Evolutionary conservation across 495 filamentous ascomycete species (phyloP).

Genomic region (Diplogelasinospora grovesii): DNA sequence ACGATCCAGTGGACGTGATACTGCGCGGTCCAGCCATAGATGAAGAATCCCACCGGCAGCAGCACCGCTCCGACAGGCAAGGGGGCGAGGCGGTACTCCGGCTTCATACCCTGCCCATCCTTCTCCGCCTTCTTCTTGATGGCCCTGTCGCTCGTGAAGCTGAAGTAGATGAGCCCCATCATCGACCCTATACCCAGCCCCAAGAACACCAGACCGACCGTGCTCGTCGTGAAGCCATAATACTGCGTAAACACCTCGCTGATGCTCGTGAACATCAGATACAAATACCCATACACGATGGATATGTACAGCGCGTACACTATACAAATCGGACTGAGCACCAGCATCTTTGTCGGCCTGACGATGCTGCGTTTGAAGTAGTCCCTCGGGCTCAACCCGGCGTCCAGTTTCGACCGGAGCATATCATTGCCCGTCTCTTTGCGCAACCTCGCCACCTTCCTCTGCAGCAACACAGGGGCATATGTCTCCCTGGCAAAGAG

Average conservation of each 20-base stretch:
- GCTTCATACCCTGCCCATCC: constrained; percentile 25
- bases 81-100: constrained; percentile 18
- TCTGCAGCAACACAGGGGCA: constrained; percentile 49
- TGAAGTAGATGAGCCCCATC: constrained; percentile 26
- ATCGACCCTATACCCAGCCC: constrained; percentile 35
- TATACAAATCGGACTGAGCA: constrained; percentile 55
- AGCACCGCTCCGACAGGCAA: constrained; percentile 37
- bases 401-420: constrained; percentile 45
- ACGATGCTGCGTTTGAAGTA: constrained; percentile 35
- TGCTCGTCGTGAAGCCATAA: constrained; percentile 37
- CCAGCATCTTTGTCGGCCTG: constrained; percentile 45
- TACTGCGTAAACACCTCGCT: constrained; percentile 47
- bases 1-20: constrained; percentile 43
- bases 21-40: constrained; percentile 43
- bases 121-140: constrained; percentile 23
- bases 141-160: constrained; percentile 24
- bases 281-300: constrained; percentile 66
- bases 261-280: constrained; percentile 66
- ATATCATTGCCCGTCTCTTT: constrained; percentile 40
- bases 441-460: constrained; percentile 44
- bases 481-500: constrained; percentile 57
- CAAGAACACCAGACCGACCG: constrained; percentile 33
- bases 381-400: constrained; percentile 35
- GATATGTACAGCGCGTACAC: constrained; percentile 64
- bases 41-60: constrained; percentile 44